phyloP scores from a whole-genome alignment of 257 asterid genomes.

The Solanum lycopersicoides region DNA sequence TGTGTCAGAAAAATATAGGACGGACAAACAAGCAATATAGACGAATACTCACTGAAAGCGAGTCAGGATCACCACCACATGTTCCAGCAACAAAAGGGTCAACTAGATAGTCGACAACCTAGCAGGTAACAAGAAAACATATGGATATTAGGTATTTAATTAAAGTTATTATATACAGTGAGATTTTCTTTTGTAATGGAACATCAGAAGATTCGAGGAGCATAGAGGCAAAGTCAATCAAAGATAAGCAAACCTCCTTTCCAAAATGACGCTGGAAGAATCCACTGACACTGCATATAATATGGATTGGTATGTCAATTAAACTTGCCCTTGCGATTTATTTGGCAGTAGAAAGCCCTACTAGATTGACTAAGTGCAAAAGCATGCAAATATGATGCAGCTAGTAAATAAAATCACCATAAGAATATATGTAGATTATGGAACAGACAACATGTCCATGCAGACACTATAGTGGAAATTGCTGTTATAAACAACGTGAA shows the following conservation, averaged over 20 bases:
- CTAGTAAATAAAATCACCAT: background rate
- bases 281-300: conserved; percentile 68
- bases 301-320: background rate
- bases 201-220: background rate
- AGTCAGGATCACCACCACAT: conserved; percentile 81
- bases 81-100: conserved; percentile 98
- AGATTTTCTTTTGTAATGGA: background rate
- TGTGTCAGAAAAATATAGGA: background rate
- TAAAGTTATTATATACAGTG: background rate
- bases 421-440: background rate
- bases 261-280: conserved; percentile 97
- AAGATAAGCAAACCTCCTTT: conserved; percentile 49
- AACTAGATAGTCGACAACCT: conserved; percentile 90
- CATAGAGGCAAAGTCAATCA: background rate
- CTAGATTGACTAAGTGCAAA: background rate
- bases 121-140: background rate
- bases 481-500: background rate
- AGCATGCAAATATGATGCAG: background rate
- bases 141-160: background rate
- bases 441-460: background rate
- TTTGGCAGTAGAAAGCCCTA: background rate
- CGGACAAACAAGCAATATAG: background rate
- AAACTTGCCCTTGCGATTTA: background rate
- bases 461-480: background rate
- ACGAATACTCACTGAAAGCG: conserved; percentile 71